Evolutionary conservation across 805 yeast species (phyloP).

Genomic region (Starmerella sirachaensis): DNA sequence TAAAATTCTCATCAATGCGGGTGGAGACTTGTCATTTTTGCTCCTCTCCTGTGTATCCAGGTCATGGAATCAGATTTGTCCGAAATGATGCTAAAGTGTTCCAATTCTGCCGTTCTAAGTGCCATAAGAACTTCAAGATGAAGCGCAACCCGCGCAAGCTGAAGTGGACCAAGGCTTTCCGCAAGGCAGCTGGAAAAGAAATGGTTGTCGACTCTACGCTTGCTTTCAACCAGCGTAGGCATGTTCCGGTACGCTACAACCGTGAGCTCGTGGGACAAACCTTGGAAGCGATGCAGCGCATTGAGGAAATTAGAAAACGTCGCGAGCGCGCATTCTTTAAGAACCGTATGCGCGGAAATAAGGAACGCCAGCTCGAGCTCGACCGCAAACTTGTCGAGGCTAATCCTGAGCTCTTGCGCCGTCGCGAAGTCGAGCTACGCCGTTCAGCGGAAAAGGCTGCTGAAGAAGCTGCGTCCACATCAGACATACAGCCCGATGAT

Average conservation of each 20-base stretch:
- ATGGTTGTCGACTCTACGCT: constrained; percentile 93
- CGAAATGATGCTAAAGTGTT: constrained; percentile 97
- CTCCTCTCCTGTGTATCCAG: constrained; percentile 90
- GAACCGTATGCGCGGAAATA: constrained; percentile 98
- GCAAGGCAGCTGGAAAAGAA: constrained; percentile 98
- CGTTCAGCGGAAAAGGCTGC: constrained; percentile 49
- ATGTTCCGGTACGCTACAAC: constrained; percentile 94
- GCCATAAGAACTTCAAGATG: constrained; percentile 94
- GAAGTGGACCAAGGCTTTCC: constrained; percentile 97
- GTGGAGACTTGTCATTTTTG: constrained; percentile 78
- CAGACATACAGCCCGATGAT: constrained; percentile 26
- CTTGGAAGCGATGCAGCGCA: constrained; percentile 86
- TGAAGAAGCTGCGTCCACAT: constrained; percentile 36
- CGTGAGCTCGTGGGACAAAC: constrained; percentile 93
- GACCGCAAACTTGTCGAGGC: constrained; percentile 82
- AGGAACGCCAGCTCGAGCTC: constrained; percentile 67
- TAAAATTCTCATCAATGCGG: constrained; percentile 25
- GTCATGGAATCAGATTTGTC: constrained; percentile 94
- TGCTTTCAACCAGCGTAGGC: constrained; percentile 94
- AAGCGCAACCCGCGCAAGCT: constrained; percentile 97
- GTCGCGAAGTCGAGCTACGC: constrained; percentile 86
- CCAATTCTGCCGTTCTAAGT: constrained; percentile 93
- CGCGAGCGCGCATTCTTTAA: constrained; percentile 98
- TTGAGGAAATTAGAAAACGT: constrained; percentile 89
- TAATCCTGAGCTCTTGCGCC: constrained; percentile 77